Percentiles rank a stretch among this genome's conserved stretches.
Evolutionary conservation across 2,329 filamentous ascomycete species (phyloP).

Genomic region (Fusarium scirpi): DNA sequence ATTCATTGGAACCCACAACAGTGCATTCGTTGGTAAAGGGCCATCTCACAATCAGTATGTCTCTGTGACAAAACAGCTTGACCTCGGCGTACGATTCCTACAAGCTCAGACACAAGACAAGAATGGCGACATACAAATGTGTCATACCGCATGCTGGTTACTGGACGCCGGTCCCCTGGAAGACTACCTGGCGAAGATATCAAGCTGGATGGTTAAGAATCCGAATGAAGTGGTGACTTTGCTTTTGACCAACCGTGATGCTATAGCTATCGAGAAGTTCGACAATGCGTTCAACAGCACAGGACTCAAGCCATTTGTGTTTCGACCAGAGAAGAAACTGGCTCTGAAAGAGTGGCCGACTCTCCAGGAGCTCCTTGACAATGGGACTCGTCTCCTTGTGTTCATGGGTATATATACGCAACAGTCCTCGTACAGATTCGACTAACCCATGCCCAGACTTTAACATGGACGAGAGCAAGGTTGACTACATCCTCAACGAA

Average conservation of each 20-base stretch:
- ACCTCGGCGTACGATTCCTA: conserved; percentile 72
- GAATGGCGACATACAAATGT: conserved; percentile 66
- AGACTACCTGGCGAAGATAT: conserved; percentile 67
- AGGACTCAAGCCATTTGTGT: conserved; percentile 69
- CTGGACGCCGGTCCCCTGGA: conserved; percentile 69
- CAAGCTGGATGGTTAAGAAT: conserved; percentile 69
- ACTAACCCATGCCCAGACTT: conserved; percentile 65
- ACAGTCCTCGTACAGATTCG: neutral
- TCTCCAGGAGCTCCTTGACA: conserved; percentile 71
- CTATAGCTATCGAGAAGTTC: conserved; percentile 67
- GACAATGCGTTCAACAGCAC: conserved; percentile 65
- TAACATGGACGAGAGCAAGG: conserved; percentile 59
- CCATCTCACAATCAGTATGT: conserved; percentile 71
- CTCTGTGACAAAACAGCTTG: conserved; percentile 67
- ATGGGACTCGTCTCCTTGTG: conserved; percentile 72
- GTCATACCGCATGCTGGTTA: conserved; percentile 72
- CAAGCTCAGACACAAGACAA: conserved; percentile 72
- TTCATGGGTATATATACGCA: conserved; percentile 69
- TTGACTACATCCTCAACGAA: conserved; percentile 73
- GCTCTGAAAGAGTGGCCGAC: conserved; percentile 74
- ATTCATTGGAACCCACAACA: conserved; percentile 74
- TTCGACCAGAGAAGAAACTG: conserved; percentile 59
- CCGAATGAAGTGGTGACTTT: conserved; percentile 72
- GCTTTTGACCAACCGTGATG: conserved; percentile 72
- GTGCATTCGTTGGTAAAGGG: conserved; percentile 69